phyloP scores from a whole-genome alignment of 768 basidiomycete species.

The Nidula microcarpa region DNA sequence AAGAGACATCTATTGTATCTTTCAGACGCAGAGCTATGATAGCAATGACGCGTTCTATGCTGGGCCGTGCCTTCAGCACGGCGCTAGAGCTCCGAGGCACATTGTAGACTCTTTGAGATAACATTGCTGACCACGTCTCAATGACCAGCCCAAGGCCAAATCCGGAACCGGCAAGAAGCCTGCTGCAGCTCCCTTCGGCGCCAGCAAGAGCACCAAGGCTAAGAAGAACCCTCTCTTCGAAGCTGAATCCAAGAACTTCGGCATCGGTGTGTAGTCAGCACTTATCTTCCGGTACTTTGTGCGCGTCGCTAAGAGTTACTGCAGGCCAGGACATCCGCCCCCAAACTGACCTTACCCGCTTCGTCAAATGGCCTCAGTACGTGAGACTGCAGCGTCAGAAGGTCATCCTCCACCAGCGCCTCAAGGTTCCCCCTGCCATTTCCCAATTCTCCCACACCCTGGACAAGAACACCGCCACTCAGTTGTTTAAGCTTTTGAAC shows the following conservation, averaged over 20 bases:
- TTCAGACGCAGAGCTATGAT: slow-evolving; percentile 31
- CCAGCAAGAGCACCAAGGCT: slow-evolving; percentile 67
- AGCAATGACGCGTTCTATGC: slow-evolving; percentile 37
- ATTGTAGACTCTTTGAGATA: slow-evolving; percentile 24
- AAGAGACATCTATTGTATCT: too few species aligned
- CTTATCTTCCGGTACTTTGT: background rate
- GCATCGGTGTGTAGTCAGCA: slow-evolving; percentile 68
- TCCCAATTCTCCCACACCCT: slow-evolving; percentile 97
- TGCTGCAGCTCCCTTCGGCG: slow-evolving; percentile 79
- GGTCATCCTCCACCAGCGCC: slow-evolving; percentile 94
- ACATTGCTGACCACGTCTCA: slow-evolving; percentile 69
- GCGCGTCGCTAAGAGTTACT: background rate
- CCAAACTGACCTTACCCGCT: slow-evolving; percentile 87
- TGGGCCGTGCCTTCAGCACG: slow-evolving; percentile 32
- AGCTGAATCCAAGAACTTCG: slow-evolving; percentile 86
- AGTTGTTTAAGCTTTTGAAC: slow-evolving; percentile 97
- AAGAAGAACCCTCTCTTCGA: slow-evolving; percentile 98
- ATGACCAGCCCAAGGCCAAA: slow-evolving; percentile 88
- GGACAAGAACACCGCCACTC: slow-evolving; percentile 99
- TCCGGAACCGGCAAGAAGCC: slow-evolving; percentile 77
- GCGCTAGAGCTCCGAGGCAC: slow-evolving; percentile 58
- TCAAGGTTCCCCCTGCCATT: slow-evolving; percentile 98
- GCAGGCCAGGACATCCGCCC: slow-evolving; percentile 92
- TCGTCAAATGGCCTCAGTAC: slow-evolving; percentile 99
- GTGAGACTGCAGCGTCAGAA: slow-evolving; percentile 97